phyloP scores from a whole-genome alignment of 441 rosid genomes.

The Adansonia grandidieri region DNA sequence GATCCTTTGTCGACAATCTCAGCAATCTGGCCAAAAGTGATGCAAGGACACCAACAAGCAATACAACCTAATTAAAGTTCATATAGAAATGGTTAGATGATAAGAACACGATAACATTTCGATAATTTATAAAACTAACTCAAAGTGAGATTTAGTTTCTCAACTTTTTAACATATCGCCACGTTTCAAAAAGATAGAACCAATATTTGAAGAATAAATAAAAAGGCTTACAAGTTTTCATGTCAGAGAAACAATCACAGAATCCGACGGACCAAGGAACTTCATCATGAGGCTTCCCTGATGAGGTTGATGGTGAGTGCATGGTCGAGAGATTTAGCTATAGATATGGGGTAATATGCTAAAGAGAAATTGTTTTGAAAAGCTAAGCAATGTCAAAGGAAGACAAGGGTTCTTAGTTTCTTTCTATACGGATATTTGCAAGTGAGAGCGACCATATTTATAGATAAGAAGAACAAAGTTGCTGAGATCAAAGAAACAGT shows the following conservation, averaged over 20 bases:
- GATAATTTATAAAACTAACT: neutral
- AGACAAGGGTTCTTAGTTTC: neutral
- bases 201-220: neutral
- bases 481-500: neutral
- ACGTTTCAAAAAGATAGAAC: neutral
- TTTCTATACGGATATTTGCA: neutral
- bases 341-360: neutral
- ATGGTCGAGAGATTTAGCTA: neutral
- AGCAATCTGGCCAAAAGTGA: slow-evolving; percentile 65
- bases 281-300: slow-evolving; percentile 18
- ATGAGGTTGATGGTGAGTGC: neutral
- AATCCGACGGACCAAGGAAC: slow-evolving; percentile 46
- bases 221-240: slow-evolving; percentile 29
- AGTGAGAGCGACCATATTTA: neutral
- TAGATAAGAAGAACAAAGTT: neutral
- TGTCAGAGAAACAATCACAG: slow-evolving; percentile 45
- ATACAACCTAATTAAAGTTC: slow-evolving; percentile 48
- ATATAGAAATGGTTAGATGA: neutral
- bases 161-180: neutral
- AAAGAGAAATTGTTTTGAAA: neutral
- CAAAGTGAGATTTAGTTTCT: neutral
- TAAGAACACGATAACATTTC: neutral
- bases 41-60: slow-evolving; percentile 74
- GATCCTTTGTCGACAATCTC: slow-evolving; percentile 66
- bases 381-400: neutral